These are phyloP conservation scores for Poronia punctata DNA, from an alignment of 495 filamentous ascomycete genomes.

Conservation along the genomic window DNA sequence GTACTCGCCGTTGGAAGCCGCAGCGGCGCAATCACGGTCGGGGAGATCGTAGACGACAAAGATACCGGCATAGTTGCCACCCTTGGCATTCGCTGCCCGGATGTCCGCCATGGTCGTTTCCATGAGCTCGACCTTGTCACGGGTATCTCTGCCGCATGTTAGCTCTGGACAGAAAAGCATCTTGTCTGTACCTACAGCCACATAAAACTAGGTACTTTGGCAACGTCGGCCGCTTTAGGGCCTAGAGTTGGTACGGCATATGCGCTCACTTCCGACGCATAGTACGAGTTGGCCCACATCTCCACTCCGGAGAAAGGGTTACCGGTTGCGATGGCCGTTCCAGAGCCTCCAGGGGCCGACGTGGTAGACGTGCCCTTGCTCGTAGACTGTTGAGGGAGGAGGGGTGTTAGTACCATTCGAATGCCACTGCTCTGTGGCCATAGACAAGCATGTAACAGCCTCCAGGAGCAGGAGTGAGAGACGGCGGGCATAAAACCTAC, in stretches of 20 bases:
- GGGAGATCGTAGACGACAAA: conserved; percentile 59
- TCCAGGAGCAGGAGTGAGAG: too few relatives aligned
- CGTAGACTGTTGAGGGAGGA: neutral
- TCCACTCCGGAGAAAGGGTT: conserved; percentile 51
- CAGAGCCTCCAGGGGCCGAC: conserved; percentile 8
- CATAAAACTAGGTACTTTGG: conserved; percentile 48
- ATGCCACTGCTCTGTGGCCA: too few relatives aligned
- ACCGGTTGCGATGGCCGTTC: conserved; percentile 32
- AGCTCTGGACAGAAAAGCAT: neutral
- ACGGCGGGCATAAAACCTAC: too few relatives aligned
- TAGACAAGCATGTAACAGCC: too few relatives aligned
- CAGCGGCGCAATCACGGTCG: conserved; percentile 57
- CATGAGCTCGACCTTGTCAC: conserved; percentile 43
- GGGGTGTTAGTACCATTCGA: neutral
- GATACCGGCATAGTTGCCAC: conserved; percentile 29
- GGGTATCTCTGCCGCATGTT: conserved; percentile 31
- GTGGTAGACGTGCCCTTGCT: conserved; percentile 11
- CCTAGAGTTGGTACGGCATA: conserved; percentile 46
- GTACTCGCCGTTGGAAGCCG: conserved; percentile 56
- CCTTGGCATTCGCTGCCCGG: conserved; percentile 38
- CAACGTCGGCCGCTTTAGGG: conserved; percentile 39
- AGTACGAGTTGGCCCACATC: conserved; percentile 52
- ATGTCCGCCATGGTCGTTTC: conserved; percentile 42
- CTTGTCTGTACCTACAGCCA: conserved; percentile 43
- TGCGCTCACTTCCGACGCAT: conserved; percentile 47